phyloP scores from a whole-genome alignment of 2,329 filamentous ascomycete genomes.

The Aspergillus aculeatus region DNA sequence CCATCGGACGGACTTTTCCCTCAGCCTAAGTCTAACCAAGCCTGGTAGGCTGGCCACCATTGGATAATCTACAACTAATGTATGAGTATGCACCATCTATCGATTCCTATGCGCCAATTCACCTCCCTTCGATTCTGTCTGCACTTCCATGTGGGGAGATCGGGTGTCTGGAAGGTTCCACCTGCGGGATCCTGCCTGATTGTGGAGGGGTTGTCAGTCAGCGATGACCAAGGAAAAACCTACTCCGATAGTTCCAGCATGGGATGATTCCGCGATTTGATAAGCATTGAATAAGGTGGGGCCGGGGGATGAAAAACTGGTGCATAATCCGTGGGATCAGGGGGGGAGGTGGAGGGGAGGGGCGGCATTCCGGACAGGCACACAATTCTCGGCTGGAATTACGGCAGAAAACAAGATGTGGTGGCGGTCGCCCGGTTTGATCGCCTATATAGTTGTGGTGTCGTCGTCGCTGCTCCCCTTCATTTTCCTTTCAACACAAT shows the following conservation, averaged over 20 bases:
- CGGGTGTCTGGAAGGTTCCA: not conserved
- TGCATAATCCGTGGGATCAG: not conserved
- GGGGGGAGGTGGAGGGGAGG: not conserved
- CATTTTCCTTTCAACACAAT: too few species aligned
- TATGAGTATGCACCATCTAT: too few species aligned
- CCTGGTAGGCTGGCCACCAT: too few species aligned
- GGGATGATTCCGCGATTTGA: not conserved
- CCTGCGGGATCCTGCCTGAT: not conserved
- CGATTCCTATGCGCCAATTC: too few species aligned
- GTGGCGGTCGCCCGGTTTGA: not conserved
- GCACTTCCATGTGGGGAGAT: not conserved
- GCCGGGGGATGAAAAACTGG: not conserved
- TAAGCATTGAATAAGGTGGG: not conserved
- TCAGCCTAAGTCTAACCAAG: too few species aligned
- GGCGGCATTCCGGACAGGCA: not conserved
- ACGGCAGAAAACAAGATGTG: not conserved
- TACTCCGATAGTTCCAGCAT: not conserved
- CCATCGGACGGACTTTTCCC: too few species aligned
- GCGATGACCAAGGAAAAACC: not conserved
- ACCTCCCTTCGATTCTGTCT: not conserved
- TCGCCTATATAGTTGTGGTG: not conserved
- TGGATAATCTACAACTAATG: too few species aligned
- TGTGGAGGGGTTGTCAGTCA: not conserved
- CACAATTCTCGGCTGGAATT: not conserved
- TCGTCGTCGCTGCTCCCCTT: not conserved